phyloP scores from a whole-genome alignment of 2,329 filamentous ascomycete genomes.

The Neophaeococcomyces aloes region DNA sequence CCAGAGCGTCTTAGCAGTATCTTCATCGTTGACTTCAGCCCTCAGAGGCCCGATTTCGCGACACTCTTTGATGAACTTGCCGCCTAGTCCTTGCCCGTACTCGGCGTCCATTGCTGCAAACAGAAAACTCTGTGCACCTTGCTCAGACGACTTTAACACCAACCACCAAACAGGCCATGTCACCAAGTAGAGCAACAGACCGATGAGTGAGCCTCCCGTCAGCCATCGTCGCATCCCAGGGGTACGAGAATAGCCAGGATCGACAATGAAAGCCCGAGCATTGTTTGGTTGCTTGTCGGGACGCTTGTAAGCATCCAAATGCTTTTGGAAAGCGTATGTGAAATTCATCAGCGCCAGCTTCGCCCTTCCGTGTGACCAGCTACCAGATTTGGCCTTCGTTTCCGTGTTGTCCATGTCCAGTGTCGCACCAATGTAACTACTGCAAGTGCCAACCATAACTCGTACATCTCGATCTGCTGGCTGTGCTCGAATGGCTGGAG shows the following conservation, averaged over 20 bases:
- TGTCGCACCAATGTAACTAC: conserved; percentile 71
- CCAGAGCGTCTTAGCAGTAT: conserved; percentile 76
- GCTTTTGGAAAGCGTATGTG: conserved; percentile 82
- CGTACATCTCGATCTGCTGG: conserved; percentile 89
- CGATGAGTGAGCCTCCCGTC: conserved; percentile 71
- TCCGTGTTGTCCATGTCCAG: conserved; percentile 39
- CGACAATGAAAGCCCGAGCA: conserved; percentile 71
- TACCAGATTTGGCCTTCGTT: conserved; percentile 17
- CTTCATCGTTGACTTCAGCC: conserved; percentile 66
- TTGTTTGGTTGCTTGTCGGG: conserved; percentile 77
- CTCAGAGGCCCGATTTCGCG: conserved; percentile 61
- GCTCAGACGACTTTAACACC: conserved; percentile 69
- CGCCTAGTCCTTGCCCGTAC: conserved; percentile 55
- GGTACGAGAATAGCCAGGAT: conserved; percentile 75
- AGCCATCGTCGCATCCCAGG: conserved; percentile 82
- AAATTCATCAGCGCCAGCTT: conserved; percentile 77
- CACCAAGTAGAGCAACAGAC: conserved; percentile 63
- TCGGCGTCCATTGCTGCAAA: conserved; percentile 73
- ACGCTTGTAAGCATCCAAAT: conserved; percentile 71
- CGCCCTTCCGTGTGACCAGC: conserved; percentile 46
- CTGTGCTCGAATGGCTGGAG: conserved; percentile 79
- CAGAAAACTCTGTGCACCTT: conserved; percentile 78
- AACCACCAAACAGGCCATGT: conserved; percentile 79
- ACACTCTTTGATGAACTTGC: conserved; percentile 79
- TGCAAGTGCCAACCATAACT: conserved; percentile 75